A percentile compares a stretch with the other conserved stretches of the same genome.
phyloP scores from a whole-genome alignment of 2,329 filamentous ascomycete genomes.

The Diaporthe sp. region DNA sequence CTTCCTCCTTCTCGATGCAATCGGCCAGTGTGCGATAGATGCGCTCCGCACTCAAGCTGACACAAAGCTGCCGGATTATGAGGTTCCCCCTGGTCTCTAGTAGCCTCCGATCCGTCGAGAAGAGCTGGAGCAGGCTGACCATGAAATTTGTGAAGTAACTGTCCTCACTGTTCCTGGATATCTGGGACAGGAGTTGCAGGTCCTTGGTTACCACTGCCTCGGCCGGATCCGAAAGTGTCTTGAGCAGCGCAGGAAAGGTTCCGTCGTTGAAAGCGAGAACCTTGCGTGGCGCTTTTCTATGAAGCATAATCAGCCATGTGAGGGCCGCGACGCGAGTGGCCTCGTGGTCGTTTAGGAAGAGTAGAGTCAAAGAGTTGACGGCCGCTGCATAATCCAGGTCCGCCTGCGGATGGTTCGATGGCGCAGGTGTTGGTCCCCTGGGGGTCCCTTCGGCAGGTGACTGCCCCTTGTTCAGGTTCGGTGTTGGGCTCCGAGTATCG shows the following conservation, averaged over 20 bases:
- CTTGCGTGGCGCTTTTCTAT: constrained; percentile 93
- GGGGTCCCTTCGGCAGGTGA: constrained; percentile 52
- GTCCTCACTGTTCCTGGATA: constrained; percentile 96
- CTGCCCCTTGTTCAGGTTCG: constrained; percentile 59
- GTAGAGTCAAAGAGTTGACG: constrained; percentile 90
- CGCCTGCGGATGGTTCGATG: constrained; percentile 62
- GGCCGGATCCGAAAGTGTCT: constrained; percentile 94
- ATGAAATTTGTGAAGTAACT: constrained; percentile 99
- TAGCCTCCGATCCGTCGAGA: constrained; percentile 92
- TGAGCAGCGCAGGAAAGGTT: constrained; percentile 94
- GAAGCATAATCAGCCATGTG: constrained; percentile 97
- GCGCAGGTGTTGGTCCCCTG: constrained; percentile 60
- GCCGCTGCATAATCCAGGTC: constrained; percentile 97
- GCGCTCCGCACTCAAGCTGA: constrained; percentile 91
- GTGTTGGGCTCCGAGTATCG: constrained; percentile 66
- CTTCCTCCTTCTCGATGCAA: constrained; percentile 97
- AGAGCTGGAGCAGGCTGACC: constrained; percentile 94
- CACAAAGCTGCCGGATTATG: constrained; percentile 94
- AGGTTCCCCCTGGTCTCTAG: constrained; percentile 94
- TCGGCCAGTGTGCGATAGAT: constrained; percentile 97
- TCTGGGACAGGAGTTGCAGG: constrained; percentile 92
- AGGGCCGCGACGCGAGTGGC: constrained; percentile 93
- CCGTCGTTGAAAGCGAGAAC: constrained; percentile 97
- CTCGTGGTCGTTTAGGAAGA: constrained; percentile 97
- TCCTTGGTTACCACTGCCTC: constrained; percentile 97